Base-by-base conservation (phyloP, 805 yeast species). In the Tetrapisispora nanseiensis region DNA sequence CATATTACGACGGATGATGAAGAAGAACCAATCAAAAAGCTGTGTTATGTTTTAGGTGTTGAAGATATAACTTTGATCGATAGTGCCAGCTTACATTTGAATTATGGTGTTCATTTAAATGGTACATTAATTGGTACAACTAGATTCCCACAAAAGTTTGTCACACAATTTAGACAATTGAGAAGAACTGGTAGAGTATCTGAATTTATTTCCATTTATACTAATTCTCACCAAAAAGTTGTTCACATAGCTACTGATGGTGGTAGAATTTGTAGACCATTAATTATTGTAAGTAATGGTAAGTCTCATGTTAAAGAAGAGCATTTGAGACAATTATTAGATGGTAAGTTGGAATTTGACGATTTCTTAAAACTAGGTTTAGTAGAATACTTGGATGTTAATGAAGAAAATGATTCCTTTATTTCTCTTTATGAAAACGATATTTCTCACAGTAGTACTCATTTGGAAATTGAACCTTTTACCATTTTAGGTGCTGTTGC, bases 241-340 rank as follows among this genome's bases (percentile, higher is more conserved):
- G 96, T 92, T 36, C 97, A 92, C 59, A 89, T 92, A 56, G 98
- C 98, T 18, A 90, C 98, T 3, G 98, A 92, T 67, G 98, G 98
- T 55, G 98, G 98, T 39, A 77, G 98, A 65, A 87, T 92, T 57
- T 92, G 98, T 72, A 81, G 98, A 52, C 98, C 98, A 3, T 67
- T 90, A 50, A 92, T 92, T 45, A 86, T 92, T 61, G 87, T 90
- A 11, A 80, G 81, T 18, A 71, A 79, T 42, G 86, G 86, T 37
- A 56, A 65, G 43, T 72, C 95, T 1, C 77, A 70, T 44, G 96
- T 92, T 9, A 72, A 69, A 37, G 82, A 81, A 0, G 71, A 75
- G 16, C 97, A 92, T 62, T 67, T 92, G 45, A 61, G 57, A 27
- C 69, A 69, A 45, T 69, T 92, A 45, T 68, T 78, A 48, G 62